A percentile compares a stretch with the other conserved stretches of the same genome.
Conservation (phyloP, 768 basidiomycete species). For the Psilocybe cyanescens region DNA sequence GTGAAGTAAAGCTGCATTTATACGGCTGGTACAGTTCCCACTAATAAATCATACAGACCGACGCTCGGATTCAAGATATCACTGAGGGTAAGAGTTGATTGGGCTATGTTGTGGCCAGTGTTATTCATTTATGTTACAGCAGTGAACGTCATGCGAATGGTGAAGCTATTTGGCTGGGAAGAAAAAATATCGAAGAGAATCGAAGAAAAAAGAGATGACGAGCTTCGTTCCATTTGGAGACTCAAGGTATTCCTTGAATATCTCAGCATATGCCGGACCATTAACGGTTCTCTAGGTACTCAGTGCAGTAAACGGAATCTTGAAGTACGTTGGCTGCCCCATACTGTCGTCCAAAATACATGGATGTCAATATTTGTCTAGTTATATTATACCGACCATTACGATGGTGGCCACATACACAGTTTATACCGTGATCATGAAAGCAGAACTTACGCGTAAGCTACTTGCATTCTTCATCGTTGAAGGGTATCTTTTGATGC, state of each 20-base stretch:
- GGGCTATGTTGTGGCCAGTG: neutral
- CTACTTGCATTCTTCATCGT: neutral
- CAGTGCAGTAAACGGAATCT: slow-evolving; percentile 13
- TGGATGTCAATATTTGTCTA: slow-evolving; percentile 22
- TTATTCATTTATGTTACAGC: slow-evolving; percentile 32
- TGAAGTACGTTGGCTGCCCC: slow-evolving; percentile 10
- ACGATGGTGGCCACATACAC: slow-evolving; percentile 72
- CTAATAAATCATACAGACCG: slow-evolving; percentile 31
- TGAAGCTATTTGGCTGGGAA: slow-evolving; percentile 78
- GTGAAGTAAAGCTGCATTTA: slow-evolving; percentile 9
- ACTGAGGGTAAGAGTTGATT: slow-evolving; percentile 40
- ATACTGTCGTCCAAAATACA: neutral
- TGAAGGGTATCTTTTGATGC: neutral
- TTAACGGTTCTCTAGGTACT: slow-evolving; percentile 13
- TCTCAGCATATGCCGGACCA: neutral
- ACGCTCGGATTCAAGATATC: slow-evolving; percentile 63
- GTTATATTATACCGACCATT: slow-evolving; percentile 63
- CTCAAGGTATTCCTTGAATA: slow-evolving; percentile 24
- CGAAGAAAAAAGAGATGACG: slow-evolving; percentile 61
- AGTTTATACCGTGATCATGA: slow-evolving; percentile 50
- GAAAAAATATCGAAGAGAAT: slow-evolving; percentile 58
- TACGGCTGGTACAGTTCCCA: neutral
- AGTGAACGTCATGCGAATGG: slow-evolving; percentile 65
- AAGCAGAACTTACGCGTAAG: slow-evolving; percentile 27
- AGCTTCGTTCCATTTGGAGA: slow-evolving; percentile 61